Percentiles rank a stretch among this genome's conserved stretches.
phyloP scores from a whole-genome alignment of 176 grass and related monocot species.

The Thalia dealbata region DNA sequence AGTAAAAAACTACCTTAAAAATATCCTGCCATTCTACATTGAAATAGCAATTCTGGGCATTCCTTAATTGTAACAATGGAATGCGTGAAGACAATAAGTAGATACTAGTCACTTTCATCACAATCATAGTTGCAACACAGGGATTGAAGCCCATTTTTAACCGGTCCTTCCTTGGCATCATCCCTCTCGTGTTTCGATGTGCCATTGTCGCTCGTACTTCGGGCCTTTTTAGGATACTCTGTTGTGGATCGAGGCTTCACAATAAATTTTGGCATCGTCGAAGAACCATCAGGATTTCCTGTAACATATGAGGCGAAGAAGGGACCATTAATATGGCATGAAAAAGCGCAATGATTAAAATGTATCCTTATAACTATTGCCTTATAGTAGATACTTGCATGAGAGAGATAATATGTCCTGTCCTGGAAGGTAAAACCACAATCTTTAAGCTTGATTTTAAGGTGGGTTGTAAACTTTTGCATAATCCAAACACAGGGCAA shows the following conservation, averaged over 20 bases:
- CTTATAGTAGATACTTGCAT: neutral
- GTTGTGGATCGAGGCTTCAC: neutral
- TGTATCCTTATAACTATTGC: neutral
- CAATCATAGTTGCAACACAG: neutral
- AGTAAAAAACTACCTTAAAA: too few relatives aligned
- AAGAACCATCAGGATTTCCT: neutral
- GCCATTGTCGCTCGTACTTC: neutral
- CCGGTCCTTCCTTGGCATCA: neutral
- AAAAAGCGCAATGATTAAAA: neutral
- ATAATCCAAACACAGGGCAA: neutral
- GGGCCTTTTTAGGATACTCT: conserved; percentile 2
- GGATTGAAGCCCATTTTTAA: conserved; percentile 9
- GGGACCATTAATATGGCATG: neutral
- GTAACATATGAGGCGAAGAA: neutral
- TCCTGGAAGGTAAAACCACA: neutral
- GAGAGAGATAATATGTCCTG: neutral
- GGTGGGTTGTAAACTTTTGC: neutral
- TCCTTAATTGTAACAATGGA: too few relatives aligned
- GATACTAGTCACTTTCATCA: neutral
- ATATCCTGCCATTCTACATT: too few relatives aligned
- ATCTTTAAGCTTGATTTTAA: neutral
- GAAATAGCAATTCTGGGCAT: too few relatives aligned
- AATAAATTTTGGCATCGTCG: conserved; percentile 6
- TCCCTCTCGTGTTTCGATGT: neutral
- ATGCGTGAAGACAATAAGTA: too few relatives aligned